Evolutionary conservation across 495 filamentous ascomycete genomes (phyloP), one percentile per base, ranked within the genome.

Genomic region (Beverwykella pulmonaria): DNA sequence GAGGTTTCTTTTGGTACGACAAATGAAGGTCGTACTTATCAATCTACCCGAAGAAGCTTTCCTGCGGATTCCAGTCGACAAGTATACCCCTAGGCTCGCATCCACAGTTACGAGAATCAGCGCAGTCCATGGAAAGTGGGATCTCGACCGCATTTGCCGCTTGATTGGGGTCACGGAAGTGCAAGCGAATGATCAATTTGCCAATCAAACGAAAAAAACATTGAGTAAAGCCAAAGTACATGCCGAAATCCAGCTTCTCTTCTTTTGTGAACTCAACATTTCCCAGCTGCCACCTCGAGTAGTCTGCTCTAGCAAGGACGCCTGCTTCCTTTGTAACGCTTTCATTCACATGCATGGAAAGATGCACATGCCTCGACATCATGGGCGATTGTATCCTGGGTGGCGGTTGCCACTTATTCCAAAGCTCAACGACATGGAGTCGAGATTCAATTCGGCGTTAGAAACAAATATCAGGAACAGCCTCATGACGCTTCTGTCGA

Each of bases 181-280:
- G 20, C 36, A 58, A 58, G 54, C 58, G 20, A 52, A 61, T 27
- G 57, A 39, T 2, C 53, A 41, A 29, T 75, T 77, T 34, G 41
- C 34, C 0, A 36, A 61, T 14, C 67, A 70, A 34, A 54, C 69
- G 8, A 64, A 9, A n/a, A 64, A 68, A 23, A 65, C 59, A 5
- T 53, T 78, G 10, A 53, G 30, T 1, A 71, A 78, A 5, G 74
- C 73, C 0, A 80, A 77, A 47, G 75, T 84, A 25, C 81, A 84
- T 61, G 81, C 82, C 30, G 81, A 84, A 70, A 78, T 84, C 10
- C 81, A 82, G 56, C 75, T 84, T 34, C 62, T 82, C 15, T 77
- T 75, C 25, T 72, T 80, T 66, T 81, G 74, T 62, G 75, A 81
- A 53, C 67, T 75, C 0, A 25, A 56, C 1, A 9, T 19, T 34